These are phyloP conservation scores for Yamadazyma triangularis DNA, from an alignment of 1,139 yeast genomes.

Conservation along the genomic window DNA sequence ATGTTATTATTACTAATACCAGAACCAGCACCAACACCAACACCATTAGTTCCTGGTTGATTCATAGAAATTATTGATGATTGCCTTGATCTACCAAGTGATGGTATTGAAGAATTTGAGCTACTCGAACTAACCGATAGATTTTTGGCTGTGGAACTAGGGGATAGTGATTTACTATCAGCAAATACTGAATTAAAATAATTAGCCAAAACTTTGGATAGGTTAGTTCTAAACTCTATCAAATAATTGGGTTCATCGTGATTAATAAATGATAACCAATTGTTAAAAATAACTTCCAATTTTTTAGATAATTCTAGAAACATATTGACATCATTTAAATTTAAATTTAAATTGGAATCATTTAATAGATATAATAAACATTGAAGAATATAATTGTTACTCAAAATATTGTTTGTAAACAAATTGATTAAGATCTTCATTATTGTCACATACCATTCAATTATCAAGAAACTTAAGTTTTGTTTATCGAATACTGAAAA, in stretches of 20 bases:
- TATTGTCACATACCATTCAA: constrained; percentile 40
- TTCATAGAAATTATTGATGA: not conserved
- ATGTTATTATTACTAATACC: not conserved
- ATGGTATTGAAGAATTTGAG: constrained; percentile 1
- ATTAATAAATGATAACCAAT: constrained; percentile 19
- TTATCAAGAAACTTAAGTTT: constrained; percentile 19
- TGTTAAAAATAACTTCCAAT: constrained; percentile 16
- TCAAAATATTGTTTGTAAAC: constrained; percentile 14
- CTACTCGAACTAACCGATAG: constrained; percentile 1
- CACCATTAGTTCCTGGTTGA: not conserved
- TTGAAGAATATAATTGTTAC: constrained; percentile 27
- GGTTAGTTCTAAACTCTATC: constrained; percentile 6
- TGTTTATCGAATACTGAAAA: constrained; percentile 5
- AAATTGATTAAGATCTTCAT: constrained; percentile 26
- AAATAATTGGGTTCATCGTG: constrained; percentile 2
- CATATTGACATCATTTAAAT: constrained; percentile 8
- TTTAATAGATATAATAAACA: constrained; percentile 22
- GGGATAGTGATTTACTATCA: constrained; percentile 1
- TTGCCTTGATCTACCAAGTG: not conserved
- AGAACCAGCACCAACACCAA: not conserved
- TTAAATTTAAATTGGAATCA: constrained; percentile 11
- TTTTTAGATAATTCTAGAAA: constrained; percentile 10
- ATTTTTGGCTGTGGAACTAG: constrained; percentile 1
- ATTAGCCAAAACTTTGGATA: constrained; percentile 6
- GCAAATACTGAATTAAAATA: constrained; percentile 5